Evolutionary conservation across 2,329 filamentous ascomycete species (phyloP), one percentile per base, ranked within the genome.

Genomic region (Golovinomyces cichoracearum): DNA sequence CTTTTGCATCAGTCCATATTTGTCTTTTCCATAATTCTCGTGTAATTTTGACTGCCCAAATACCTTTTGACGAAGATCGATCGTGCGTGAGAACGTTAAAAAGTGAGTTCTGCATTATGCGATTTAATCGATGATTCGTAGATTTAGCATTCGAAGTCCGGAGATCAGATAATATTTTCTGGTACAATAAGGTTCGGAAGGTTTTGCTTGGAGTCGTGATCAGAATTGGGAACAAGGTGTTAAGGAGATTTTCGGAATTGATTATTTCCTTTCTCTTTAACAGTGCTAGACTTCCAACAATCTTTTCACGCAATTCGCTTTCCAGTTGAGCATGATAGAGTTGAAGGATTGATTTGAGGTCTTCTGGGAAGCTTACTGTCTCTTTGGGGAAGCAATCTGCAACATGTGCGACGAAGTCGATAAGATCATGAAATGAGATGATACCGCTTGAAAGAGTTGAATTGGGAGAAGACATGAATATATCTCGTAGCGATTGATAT

Each of bases 31-130:
- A 98, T 59, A 98, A 68, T 66, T 98, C 90, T 53, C 88, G 74
- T 3, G 86, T 93, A 54, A 98, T 73, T 64, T 94, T 94, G 52
- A 94, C 84, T 3, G 90, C 85, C 90, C 90, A 98, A 46, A 98
- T 71, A 3, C 82, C 84, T 59, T 93, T 90, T 0, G 83, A 72
- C 0, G 85, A 92, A 7, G 80, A 71, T 38, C 81, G 76, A 62
- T 98, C 88, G 3, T 81, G 82, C 15, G 83, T 83, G 41, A 95
- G 74, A 22, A 95, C 71, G 63, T 93, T 93, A 68, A 84, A 93
- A 25, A 95, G 74, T 12, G 92, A 83, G 2, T 83, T 92, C 63
- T 98, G 90, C 51, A 95, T 81, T 3, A 83, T 90, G 48, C 83
- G 76, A 64, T 98, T 98, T 48, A 98, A 73, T 50, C 79, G 82